Percentiles rank a stretch among this genome's conserved stretches.
Conservation (phyloP, 129 eudicot species). For the Ambrosia trifida region DNA sequence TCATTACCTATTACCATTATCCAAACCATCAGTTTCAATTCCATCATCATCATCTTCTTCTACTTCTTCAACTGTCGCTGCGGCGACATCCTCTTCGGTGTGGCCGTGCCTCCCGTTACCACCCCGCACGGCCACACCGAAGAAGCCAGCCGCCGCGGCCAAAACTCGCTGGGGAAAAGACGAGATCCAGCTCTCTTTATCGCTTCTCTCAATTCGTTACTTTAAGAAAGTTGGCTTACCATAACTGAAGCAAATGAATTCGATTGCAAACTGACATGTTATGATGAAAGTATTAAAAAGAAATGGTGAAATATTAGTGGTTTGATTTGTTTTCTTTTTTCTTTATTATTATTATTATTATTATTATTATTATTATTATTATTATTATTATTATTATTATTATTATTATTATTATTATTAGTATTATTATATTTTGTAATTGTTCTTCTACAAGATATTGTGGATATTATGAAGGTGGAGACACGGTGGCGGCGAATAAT, state of each 20-base stretch:
- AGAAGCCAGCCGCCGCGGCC: neutral
- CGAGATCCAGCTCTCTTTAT: constrained; percentile 79
- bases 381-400: too few relatives aligned
- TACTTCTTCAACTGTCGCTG: constrained; percentile 33
- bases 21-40: constrained; percentile 39
- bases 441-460: constrained; percentile 7
- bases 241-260: constrained; percentile 19
- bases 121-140: constrained; percentile 33
- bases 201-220: constrained; percentile 75
- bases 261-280: neutral
- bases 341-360: too few relatives aligned
- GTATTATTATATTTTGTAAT: constrained; percentile 6
- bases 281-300: neutral
- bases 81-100: constrained; percentile 41
- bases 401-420: too few relatives aligned
- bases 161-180: constrained; percentile 89
- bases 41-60: neutral
- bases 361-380: too few relatives aligned
- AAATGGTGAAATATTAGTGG: neutral
- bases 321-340: neutral
- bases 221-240: constrained; percentile 65
- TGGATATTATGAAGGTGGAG: neutral
- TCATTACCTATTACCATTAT: constrained; percentile 64
- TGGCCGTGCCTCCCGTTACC: constrained; percentile 59
- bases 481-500: constrained; percentile 6